A percentile compares a stretch with the other conserved stretches of the same genome.
Conservation (phyloP, 441 rosid genomes). For the Daphne laureola region DNA sequence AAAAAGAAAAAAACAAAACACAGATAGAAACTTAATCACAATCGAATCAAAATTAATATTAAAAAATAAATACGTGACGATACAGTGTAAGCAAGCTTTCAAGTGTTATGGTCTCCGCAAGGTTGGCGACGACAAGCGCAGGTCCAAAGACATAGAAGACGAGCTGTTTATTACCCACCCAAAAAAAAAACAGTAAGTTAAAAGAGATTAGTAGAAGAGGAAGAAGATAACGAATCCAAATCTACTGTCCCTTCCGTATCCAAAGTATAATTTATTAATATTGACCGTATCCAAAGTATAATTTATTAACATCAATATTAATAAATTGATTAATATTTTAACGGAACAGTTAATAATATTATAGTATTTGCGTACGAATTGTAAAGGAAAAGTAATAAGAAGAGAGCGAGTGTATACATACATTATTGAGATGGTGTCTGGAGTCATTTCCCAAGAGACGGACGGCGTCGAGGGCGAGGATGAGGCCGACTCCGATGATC, state of each 20-base stretch:
- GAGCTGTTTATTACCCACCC: conserved; percentile 17
- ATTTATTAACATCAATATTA: too few species aligned
- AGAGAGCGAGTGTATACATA: too few species aligned
- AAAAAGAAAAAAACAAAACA: neutral
- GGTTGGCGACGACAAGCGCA: conserved; percentile 36
- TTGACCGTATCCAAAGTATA: too few species aligned
- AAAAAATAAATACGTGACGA: neutral
- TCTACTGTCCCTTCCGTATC: too few species aligned
- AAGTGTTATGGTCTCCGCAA: conserved; percentile 43
- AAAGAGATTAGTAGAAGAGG: neutral
- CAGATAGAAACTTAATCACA: neutral
- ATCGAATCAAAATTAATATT: neutral
- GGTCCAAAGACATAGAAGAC: conserved; percentile 55
- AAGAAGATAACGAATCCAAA: too few species aligned
- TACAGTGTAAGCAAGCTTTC: conserved; percentile 34
- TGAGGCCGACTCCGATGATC: conserved; percentile 42
- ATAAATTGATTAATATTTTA: too few species aligned
- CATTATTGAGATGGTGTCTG: conserved; percentile 34
- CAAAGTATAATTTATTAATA: too few species aligned
- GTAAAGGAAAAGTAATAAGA: too few species aligned
- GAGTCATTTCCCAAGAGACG: conserved; percentile 37
- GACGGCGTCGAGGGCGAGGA: conserved; percentile 41
- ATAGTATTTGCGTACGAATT: too few species aligned
- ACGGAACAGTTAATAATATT: too few species aligned
- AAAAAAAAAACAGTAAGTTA: neutral